These are phyloP conservation scores for Linum trigynum DNA, from an alignment of 345 rosid species.

Conservation along the genomic window DNA sequence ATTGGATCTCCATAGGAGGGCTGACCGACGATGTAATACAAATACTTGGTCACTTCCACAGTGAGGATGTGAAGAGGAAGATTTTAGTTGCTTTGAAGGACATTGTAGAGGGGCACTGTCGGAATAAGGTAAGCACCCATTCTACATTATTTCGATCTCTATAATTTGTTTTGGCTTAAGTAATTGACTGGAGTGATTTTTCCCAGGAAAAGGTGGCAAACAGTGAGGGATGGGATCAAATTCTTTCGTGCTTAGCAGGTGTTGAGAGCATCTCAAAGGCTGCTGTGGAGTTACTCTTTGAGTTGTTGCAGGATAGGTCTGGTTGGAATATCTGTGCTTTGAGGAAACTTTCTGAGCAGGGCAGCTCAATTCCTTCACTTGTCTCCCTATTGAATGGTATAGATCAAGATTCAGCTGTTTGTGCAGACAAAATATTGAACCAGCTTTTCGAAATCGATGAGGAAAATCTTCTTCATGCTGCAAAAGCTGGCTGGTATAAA, in stretches of 20 bases:
- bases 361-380: conserved; percentile 43
- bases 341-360: conserved; percentile 44
- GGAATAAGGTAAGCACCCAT: conserved; percentile 40
- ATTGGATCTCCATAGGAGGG: conserved; percentile 55
- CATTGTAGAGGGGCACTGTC: conserved; percentile 45
- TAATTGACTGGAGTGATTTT: not conserved
- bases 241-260: conserved; percentile 44
- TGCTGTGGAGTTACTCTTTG: conserved; percentile 48
- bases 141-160: not conserved
- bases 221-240: conserved; percentile 43
- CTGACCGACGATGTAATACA: conserved; percentile 37
- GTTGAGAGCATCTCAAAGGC: conserved; percentile 44
- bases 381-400: conserved; percentile 49
- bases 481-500: conserved; percentile 52
- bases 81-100: conserved; percentile 43
- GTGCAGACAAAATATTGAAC: conserved; percentile 39
- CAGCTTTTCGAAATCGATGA: conserved; percentile 49
- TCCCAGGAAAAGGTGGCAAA: conserved; percentile 45
- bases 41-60: conserved; percentile 39
- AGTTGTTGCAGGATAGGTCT: conserved; percentile 52
- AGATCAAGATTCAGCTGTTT: conserved; percentile 38
- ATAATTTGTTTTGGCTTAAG: not conserved
- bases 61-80: conserved; percentile 42
- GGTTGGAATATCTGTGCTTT: conserved; percentile 47
- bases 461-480: conserved; percentile 46